Evolutionary conservation across 2,329 filamentous ascomycete genomes (phyloP), one percentile per base, ranked within the genome.

Genomic region (Talaromyces sp.): DNA sequence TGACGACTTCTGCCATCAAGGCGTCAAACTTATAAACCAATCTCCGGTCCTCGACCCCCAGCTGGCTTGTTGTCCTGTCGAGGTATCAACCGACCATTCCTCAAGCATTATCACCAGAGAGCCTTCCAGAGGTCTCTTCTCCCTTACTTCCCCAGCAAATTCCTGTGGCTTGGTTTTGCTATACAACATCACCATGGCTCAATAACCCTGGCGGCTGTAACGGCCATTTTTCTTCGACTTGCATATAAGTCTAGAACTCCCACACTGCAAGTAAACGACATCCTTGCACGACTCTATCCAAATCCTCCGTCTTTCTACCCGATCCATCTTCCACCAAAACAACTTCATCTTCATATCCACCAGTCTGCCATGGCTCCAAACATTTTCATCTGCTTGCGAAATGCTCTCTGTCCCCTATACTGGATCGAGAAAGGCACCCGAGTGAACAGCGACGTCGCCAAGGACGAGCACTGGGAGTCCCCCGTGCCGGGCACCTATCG

Each of bases 401-500:
- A 73, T 56, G 69, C 78, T 51, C 79, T 80, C 68, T 77, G 76
- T 58, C 80, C 80, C 7, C 70, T 74, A 62, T 80, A 81, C 71
- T 82, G 80, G 80, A 81, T 82, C 65, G 72, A 76, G 41, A 73
- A 69, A 21, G 70, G 71, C 43, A 71, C 76, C 38, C 71, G 71
- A 58, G 67, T 73, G 56, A 71, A 77, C 26, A 73, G 73, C 27
- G 69, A 76, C 2, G 68, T 73, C 43, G 72, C 76, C 64, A 72
- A 71, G 32, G 77, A 77, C 53, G 80, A 82, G 66, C 77, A 80
- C 64, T 82, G 80, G 79, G 69, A 75, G 41, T 68, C 67, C n/a
- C 80, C 80, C 5, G 71, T 78, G 17, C 78, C 79, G 5, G 80
- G 80, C 49, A 76, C 73, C 41, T 82, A 82, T 69, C 79, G 79